Percentiles rank a stretch among this genome's conserved stretches.
phyloP scores from a whole-genome alignment of 495 filamentous ascomycete species.

The Aspergillus ostianus region DNA sequence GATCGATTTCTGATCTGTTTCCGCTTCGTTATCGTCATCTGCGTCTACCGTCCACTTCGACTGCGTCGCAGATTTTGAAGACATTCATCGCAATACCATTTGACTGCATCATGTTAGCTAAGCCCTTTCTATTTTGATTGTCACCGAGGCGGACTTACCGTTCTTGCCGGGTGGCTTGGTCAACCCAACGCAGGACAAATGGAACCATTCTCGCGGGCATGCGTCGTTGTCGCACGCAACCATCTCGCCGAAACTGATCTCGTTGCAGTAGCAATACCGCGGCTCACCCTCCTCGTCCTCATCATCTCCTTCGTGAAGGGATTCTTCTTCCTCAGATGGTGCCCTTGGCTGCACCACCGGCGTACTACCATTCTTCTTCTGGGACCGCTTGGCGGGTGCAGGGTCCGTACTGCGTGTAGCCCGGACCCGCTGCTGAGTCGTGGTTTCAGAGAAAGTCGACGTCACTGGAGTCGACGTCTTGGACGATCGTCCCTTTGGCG shows the following conservation, averaged over 20 bases:
- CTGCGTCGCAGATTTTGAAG: slow-evolving; percentile 65
- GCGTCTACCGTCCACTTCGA: slow-evolving; percentile 38
- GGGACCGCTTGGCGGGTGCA: slow-evolving; percentile 55
- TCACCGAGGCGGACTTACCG: slow-evolving; percentile 55
- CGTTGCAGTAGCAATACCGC: slow-evolving; percentile 89
- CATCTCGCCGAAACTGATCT: slow-evolving; percentile 95
- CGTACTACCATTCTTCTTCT: slow-evolving; percentile 59
- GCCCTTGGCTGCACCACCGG: slow-evolving; percentile 32
- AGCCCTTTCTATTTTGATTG: neutral
- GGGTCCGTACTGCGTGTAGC: slow-evolving; percentile 43
- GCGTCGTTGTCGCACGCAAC: slow-evolving; percentile 90
- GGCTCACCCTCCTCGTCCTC: slow-evolving; percentile 81
- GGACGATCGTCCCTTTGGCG: slow-evolving; percentile 40
- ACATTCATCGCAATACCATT: slow-evolving; percentile 91
- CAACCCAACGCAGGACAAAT: slow-evolving; percentile 86
- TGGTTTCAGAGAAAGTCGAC: slow-evolving; percentile 36
- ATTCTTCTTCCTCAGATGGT: slow-evolving; percentile 50
- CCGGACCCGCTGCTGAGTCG: slow-evolving; percentile 33
- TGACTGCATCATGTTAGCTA: slow-evolving; percentile 53
- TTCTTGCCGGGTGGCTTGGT: slow-evolving; percentile 80
- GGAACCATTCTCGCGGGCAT: slow-evolving; percentile 94
- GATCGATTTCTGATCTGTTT: neutral
- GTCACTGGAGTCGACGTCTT: slow-evolving; percentile 61
- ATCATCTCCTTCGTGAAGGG: slow-evolving; percentile 58
- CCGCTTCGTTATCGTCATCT: neutral